Base-by-base conservation (phyloP, 306 rosid species). In the Begonia masoniana region DNA sequence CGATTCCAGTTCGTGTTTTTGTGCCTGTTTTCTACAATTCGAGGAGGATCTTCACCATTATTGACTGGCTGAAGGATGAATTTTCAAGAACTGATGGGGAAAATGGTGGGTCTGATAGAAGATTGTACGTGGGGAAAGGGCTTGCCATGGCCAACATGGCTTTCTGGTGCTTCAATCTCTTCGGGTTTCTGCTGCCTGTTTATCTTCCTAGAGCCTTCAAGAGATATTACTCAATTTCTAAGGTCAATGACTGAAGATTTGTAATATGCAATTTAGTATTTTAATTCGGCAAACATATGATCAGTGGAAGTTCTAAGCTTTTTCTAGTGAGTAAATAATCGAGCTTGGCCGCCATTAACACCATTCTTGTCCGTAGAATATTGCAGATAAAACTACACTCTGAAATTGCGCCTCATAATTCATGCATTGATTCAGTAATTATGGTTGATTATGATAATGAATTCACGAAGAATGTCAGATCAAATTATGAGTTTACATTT, bases 191-290 rank as follows among this genome's bases (percentile, higher is more conserved):
- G 31, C 61, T 92, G 65, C 99, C 96, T 52, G 74, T 92, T 59
- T 92, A 86, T 83, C 79, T 92, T 59, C 99, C 99, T 0, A 86
- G 50, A 55, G 96, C 84, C 66, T 86, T 92, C 42, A 81, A 77
- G 71, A 47, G 54, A 43, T 86, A 91, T 64, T 83, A 79, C 68
- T 71, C 81, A 9, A 41, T 41, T 0, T 55, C 46, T 10, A 81
- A 86, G 59, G 63, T 49, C 47, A 68, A 72, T 55, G 71, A 71
- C 5, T 67, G 58, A 60, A 31, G 39, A 31, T 7, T 31, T 31
- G 39, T 31, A 31, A 31, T 5, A 31, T 31, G 7, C 5, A 31
- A 31, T 31, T 31, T 31, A 3, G 39, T 31, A 5, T 31, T 6
- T 5, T 31, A 31, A 31, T 31, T 31, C 39, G 3, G 39, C 39